Evolutionary conservation across 768 basidiomycete species (phyloP).

Genomic region (Serendipita vermifera): DNA sequence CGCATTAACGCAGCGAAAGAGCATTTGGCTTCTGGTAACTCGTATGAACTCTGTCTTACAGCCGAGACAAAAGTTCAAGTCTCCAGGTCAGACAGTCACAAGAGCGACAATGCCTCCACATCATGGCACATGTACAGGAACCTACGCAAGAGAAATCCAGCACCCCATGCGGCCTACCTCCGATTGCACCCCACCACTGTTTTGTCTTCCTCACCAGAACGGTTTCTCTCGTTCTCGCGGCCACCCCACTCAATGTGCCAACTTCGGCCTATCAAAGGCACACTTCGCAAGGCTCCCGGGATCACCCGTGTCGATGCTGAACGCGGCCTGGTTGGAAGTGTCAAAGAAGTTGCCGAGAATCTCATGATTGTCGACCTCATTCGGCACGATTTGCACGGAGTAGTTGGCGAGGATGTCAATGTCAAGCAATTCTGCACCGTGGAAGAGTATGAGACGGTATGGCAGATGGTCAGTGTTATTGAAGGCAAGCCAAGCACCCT

Average conservation of each 20-base stretch:
- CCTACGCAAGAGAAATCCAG: slow-evolving; percentile 67
- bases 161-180: slow-evolving; percentile 74
- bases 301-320: slow-evolving; percentile 56
- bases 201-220: slow-evolving; percentile 81
- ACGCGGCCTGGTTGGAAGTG: slow-evolving; percentile 45
- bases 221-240: slow-evolving; percentile 73
- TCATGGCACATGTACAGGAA: slow-evolving; percentile 66
- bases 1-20: slow-evolving; percentile 61
- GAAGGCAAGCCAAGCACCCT: slow-evolving; percentile 41
- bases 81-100: slow-evolving; percentile 27
- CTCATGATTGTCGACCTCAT: slow-evolving; percentile 98
- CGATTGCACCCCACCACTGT: slow-evolving; percentile 65
- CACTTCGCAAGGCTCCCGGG: slow-evolving; percentile 46
- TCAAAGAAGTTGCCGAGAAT: slow-evolving; percentile 92
- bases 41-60: slow-evolving; percentile 88
- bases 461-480: slow-evolving; percentile 91
- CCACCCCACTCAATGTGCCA: slow-evolving; percentile 54
- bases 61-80: slow-evolving; percentile 46
- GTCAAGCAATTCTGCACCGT: slow-evolving; percentile 78
- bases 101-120: slow-evolving; percentile 23
- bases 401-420: slow-evolving; percentile 66
- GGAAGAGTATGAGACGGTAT: slow-evolving; percentile 89
- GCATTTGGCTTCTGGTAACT: slow-evolving; percentile 67
- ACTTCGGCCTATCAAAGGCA: slow-evolving; percentile 91
- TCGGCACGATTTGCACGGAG: slow-evolving; percentile 77